A percentile compares a stretch with the other conserved stretches of the same genome.
phyloP scores from a whole-genome alignment of 2,329 filamentous ascomycete species.

The Onygenales sp. region DNA sequence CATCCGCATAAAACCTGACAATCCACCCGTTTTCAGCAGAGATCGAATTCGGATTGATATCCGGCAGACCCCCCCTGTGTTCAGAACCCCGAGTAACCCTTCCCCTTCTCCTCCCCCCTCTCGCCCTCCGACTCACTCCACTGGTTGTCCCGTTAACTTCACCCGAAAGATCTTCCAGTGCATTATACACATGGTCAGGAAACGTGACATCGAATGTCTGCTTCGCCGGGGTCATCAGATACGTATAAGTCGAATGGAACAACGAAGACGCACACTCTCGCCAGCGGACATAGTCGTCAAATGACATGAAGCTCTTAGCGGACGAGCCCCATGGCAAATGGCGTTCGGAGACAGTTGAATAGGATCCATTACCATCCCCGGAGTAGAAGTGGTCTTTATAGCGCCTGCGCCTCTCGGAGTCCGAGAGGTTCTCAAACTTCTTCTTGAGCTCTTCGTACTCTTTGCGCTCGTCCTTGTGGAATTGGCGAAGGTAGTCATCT shows the following conservation, averaged over 20 bases:
- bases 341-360: not conserved
- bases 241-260: slow-evolving; percentile 15
- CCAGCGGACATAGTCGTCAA: slow-evolving; percentile 26
- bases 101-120: not conserved
- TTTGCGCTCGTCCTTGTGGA: slow-evolving; percentile 15
- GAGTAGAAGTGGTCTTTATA: slow-evolving; percentile 9
- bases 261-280: slow-evolving; percentile 17
- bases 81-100: not conserved
- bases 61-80: slow-evolving; percentile 3
- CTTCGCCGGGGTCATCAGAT: slow-evolving; percentile 19
- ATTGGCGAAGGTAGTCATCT: slow-evolving; percentile 15
- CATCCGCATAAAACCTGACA: slow-evolving; percentile 25
- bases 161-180: not conserved
- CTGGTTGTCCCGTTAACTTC: not conserved
- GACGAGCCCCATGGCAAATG: slow-evolving; percentile 1
- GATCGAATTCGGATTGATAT: slow-evolving; percentile 9
- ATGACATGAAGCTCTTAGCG: slow-evolving; percentile 21
- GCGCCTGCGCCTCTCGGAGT: slow-evolving; percentile 6
- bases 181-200: slow-evolving; percentile 8
- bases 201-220: slow-evolving; percentile 12
- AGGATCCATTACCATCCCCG: slow-evolving; percentile 7
- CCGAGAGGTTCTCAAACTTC: slow-evolving; percentile 14
- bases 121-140: not conserved
- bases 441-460: slow-evolving; percentile 16
- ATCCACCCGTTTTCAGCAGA: slow-evolving; percentile 26